Evolutionary conservation across 2,329 filamentous ascomycete species (phyloP).

Genomic region (Botrytis sinoallii): DNA sequence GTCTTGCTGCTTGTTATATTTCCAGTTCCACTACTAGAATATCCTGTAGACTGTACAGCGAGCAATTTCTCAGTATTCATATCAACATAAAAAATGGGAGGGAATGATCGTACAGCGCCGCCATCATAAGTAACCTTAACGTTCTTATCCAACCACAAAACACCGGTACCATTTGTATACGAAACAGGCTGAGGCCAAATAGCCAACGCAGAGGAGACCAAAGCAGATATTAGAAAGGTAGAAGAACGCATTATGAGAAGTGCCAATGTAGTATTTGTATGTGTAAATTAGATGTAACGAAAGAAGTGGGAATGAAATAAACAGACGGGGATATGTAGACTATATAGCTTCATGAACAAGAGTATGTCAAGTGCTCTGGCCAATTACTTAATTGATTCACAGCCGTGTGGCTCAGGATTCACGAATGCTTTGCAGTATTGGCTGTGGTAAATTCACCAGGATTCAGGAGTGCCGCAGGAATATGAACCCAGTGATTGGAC

Average conservation of each 20-base stretch:
- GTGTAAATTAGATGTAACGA: not conserved
- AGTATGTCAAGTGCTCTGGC: not conserved
- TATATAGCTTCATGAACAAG: conserved; percentile 33
- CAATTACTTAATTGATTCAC: not conserved
- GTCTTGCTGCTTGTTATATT: conserved; percentile 43
- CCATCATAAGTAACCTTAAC: conserved; percentile 59
- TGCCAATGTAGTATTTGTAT: not conserved
- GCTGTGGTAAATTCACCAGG: not conserved
- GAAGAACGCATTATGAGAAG: conserved; percentile 26
- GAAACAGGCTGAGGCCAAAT: conserved; percentile 57
- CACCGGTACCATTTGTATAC: conserved; percentile 50
- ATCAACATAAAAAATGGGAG: conserved; percentile 27
- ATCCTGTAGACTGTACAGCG: conserved; percentile 19
- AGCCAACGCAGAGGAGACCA: conserved; percentile 39
- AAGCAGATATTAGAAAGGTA: conserved; percentile 25
- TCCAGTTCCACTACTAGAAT: conserved; percentile 15
- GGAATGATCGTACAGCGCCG: conserved; percentile 50
- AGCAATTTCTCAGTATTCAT: conserved; percentile 33
- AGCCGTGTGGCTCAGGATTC: conserved; percentile 1
- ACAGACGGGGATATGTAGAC: conserved; percentile 29
- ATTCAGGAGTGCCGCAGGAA: conserved; percentile 17
- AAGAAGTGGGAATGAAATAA: not conserved
- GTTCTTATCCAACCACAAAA: conserved; percentile 52
- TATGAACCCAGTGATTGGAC: conserved; percentile 2
- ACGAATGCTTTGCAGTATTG: not conserved